Evolutionary conservation across 257 asterid species (phyloP).

Genomic region (Solanum dulcamara): DNA sequence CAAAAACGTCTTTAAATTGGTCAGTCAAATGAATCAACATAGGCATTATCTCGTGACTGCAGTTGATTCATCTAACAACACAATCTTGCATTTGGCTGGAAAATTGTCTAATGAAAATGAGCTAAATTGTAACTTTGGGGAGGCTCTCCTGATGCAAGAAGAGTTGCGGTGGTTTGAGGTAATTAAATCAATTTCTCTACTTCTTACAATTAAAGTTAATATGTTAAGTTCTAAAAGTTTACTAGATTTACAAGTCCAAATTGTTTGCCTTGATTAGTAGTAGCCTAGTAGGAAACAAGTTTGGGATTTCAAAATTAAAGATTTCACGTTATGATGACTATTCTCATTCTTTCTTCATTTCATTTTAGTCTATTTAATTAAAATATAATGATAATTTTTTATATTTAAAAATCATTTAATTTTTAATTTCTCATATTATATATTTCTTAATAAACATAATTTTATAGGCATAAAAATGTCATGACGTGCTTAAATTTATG

Average conservation of each 20-base stretch:
- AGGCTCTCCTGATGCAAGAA: constrained; percentile 36
- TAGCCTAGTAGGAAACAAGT: neutral
- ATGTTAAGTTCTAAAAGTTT: neutral
- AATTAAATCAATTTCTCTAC: neutral
- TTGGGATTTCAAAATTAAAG: no score
- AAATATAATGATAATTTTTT: no score
- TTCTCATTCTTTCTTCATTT: no score
- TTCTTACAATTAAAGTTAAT: neutral
- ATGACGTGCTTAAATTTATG: no score
- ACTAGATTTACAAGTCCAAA: neutral
- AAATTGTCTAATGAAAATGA: constrained; percentile 12
- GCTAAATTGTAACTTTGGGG: constrained; percentile 25
- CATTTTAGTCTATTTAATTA: no score
- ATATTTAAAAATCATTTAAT: no score
- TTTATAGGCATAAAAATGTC: no score
- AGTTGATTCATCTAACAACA: neutral
- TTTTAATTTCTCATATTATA: no score
- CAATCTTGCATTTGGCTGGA: constrained; percentile 6
- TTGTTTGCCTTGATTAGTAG: neutral
- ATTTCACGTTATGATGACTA: no score
- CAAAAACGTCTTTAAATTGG: neutral
- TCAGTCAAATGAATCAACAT: neutral
- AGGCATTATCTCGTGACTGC: neutral
- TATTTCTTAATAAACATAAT: no score
- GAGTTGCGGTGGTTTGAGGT: constrained; percentile 38